Percentiles rank a stretch among this genome's conserved stretches.
Evolutionary conservation across 345 rosid species (phyloP).

Genomic region (Moricandia arvensis): DNA sequence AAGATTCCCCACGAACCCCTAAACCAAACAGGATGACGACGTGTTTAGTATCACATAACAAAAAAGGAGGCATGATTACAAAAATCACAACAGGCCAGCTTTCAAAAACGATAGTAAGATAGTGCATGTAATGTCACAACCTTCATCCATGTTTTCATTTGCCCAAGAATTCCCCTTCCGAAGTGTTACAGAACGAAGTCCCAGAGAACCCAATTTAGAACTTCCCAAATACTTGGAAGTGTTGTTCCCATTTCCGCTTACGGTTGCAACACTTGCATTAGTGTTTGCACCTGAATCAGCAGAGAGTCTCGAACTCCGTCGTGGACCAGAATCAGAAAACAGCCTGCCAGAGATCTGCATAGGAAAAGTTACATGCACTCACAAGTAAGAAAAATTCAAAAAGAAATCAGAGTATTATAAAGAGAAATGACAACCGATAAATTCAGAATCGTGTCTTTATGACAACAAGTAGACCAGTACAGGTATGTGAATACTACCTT

Average conservation of each 20-base stretch:
- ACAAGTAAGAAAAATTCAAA: slow-evolving; percentile 18
- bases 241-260: slow-evolving; percentile 68
- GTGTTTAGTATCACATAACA: slow-evolving; percentile 23
- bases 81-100: slow-evolving; percentile 2
- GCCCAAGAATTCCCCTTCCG: slow-evolving; percentile 91
- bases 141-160: slow-evolving; percentile 89
- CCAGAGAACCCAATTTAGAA: slow-evolving; percentile 70
- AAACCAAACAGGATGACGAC: slow-evolving; percentile 26
- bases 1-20: slow-evolving; percentile 72
- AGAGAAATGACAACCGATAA: neutral
- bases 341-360: slow-evolving; percentile 94
- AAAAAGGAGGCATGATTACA: neutral
- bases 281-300: slow-evolving; percentile 63
- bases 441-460: neutral
- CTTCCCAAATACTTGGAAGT: slow-evolving; percentile 81
- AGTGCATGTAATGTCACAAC: slow-evolving; percentile 39
- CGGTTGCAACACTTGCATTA: slow-evolving; percentile 48
- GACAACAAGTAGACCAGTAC: slow-evolving; percentile 7
- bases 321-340: slow-evolving; percentile 94
- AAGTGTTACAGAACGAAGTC: slow-evolving; percentile 78
- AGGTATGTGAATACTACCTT: slow-evolving; percentile 55
- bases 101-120: neutral
- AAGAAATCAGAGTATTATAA: slow-evolving; percentile 4
- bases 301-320: slow-evolving; percentile 81
- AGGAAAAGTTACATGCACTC: slow-evolving; percentile 15